These are phyloP conservation scores for Cadophora gregata DNA, from an alignment of 2,329 filamentous ascomycete species.

Conservation along the genomic window DNA sequence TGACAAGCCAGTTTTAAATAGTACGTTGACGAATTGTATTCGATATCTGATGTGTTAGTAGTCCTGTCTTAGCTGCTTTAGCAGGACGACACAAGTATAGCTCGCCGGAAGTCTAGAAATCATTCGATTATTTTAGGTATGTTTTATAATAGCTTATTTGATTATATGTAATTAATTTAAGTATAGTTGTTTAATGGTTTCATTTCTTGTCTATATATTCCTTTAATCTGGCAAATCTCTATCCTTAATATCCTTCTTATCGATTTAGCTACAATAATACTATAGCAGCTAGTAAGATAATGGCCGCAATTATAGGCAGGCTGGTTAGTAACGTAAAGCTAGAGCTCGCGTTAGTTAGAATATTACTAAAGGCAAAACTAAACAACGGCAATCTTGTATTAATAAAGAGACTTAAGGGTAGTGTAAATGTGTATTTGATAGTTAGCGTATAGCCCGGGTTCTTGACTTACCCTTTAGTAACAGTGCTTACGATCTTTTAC, in stretches of 20 bases:
- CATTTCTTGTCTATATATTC: slow-evolving; percentile 9
- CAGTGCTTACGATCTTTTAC: slow-evolving; percentile 12
- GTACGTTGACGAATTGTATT: not conserved
- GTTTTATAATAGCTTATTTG: slow-evolving; percentile 4
- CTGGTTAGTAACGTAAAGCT: slow-evolving; percentile 15
- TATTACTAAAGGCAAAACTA: not conserved
- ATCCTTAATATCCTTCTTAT: slow-evolving; percentile 13
- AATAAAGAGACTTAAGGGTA: slow-evolving; percentile 21
- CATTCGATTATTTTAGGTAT: not conserved
- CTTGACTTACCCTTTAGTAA: slow-evolving; percentile 11
- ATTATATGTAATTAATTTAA: slow-evolving; percentile 2
- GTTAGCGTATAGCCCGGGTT: slow-evolving; percentile 22
- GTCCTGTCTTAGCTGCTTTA: not conserved
- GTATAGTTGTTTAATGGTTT: not conserved
- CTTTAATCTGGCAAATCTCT: not conserved
- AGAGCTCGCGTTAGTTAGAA: slow-evolving; percentile 17
- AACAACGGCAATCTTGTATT: slow-evolving; percentile 12
- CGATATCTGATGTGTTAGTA: not conserved
- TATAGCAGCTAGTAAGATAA: slow-evolving; percentile 15
- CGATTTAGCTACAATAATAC: slow-evolving; percentile 18
- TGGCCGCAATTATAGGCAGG: slow-evolving; percentile 18
- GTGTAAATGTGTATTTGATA: slow-evolving; percentile 10
- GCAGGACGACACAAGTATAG: not conserved
- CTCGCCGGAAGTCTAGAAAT: not conserved
- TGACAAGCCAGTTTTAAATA: not conserved